Evolutionary conservation across 179 eudicot species (phyloP), one percentile per base, ranked within the genome.

Genomic region (Sideroxylon spinosum): DNA sequence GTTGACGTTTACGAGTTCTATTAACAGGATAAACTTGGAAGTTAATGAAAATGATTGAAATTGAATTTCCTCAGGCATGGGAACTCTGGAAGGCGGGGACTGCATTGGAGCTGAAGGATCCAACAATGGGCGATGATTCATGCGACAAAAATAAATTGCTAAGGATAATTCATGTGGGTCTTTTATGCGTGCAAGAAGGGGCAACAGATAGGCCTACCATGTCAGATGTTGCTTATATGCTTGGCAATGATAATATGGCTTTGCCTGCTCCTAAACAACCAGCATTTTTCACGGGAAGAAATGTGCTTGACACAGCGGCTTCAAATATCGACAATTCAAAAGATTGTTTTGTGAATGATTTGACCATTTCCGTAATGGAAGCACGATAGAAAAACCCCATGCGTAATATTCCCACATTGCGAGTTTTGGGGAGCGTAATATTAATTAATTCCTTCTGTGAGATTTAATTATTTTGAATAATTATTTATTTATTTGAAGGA

Each of bases 141-240:
- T 80, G 72, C 46, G 55, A 61, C 16, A 1, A 25, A 23, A 23
- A 79, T 0, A 80, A 83, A 46, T 69, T 81, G 50, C 26, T 55
- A 49, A 85, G 82, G 68, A 75, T 78, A 79, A 77, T 83, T 50
- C 81, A 85, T 28, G 76, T 86, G 22, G 87, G 88, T 22, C 82
- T 88, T 71, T 23, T 86, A 49, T 85, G 91, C 60, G 81, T 86
- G 1, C 88, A 86, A 69, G 85, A 85, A 64, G 70, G 72, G 56
- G 81, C 86, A 25, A 48, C 0, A 0, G 82, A 82, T 56, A 70
- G 91, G 12, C 89, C 89, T 0, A 76, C 76, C 0, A 83, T 84
- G 86, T 66, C 80, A 3, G 78, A 77, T 56, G 80, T 82, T 74
- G 37, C 57, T 17, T 68, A 69, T 49, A 76, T 85, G 77, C 77